phyloP scores from a whole-genome alignment of 2,329 filamentous ascomycete species.

The Aureobasidium sp. region DNA sequence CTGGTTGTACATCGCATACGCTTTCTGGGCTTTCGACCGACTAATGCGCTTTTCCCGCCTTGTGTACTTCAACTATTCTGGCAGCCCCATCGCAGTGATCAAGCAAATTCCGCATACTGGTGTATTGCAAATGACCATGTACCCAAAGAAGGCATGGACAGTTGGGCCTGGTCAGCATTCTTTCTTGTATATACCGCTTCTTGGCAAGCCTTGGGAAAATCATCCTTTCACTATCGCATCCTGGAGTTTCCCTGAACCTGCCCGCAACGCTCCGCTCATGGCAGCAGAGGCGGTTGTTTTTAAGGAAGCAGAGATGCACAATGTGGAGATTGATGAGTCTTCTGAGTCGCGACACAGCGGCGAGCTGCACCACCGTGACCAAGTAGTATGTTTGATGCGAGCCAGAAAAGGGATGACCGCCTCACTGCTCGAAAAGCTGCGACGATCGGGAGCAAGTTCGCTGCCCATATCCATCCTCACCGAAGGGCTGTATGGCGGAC shows the following conservation, averaged over 20 bases:
- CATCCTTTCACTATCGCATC: constrained; percentile 47
- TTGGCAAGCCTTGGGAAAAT: constrained; percentile 42
- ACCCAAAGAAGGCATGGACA: constrained; percentile 35
- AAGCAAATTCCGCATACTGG: constrained; percentile 28
- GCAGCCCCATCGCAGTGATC: constrained; percentile 33
- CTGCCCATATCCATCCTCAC: constrained; percentile 30
- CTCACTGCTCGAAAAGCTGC: constrained; percentile 20
- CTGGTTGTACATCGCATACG: constrained; percentile 41
- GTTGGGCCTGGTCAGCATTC: constrained; percentile 31
- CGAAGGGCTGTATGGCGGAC: constrained; percentile 35
- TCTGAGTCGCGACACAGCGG: not conserved
- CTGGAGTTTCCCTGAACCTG: constrained; percentile 22
- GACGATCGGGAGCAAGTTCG: not conserved
- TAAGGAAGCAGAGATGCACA: not conserved
- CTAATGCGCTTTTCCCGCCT: constrained; percentile 36
- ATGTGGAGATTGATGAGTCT: not conserved
- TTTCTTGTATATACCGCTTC: constrained; percentile 47
- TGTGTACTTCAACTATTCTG: constrained; percentile 25
- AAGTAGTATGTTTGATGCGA: constrained; percentile 33
- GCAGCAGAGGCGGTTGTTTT: not conserved
- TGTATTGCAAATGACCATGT: constrained; percentile 34
- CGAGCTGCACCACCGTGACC: not conserved
- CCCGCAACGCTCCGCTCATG: not conserved
- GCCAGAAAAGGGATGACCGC: constrained; percentile 34
- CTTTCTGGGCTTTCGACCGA: constrained; percentile 44